These are phyloP conservation scores for Brettanomyces bruxellensis DNA, from an alignment of 805 yeast genomes.

Conservation along the genomic window DNA sequence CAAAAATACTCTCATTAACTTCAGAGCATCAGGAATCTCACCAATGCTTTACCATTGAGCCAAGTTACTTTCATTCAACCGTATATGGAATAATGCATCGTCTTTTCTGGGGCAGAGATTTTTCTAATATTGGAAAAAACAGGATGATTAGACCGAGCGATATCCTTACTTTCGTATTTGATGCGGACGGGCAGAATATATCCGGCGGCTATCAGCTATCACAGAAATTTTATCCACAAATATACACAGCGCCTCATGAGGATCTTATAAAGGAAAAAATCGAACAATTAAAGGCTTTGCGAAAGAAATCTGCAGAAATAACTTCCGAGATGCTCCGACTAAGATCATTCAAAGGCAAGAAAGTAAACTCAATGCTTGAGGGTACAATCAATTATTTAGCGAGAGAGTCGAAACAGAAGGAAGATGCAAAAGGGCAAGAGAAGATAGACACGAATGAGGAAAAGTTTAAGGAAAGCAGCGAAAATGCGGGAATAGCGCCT, in stretches of 20 bases:
- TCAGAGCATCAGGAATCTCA: background rate
- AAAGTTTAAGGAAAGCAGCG: constrained; percentile 6
- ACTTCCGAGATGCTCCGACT: constrained; percentile 13
- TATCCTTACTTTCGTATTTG: constrained; percentile 26
- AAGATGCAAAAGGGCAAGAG: background rate
- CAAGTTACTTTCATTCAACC: constrained; percentile 19
- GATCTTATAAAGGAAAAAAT: constrained; percentile 13
- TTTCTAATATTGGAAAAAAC: constrained; percentile 14
- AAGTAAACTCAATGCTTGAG: constrained; percentile 17
- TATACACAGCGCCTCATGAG: constrained; percentile 25
- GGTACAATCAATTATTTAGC: constrained; percentile 19
- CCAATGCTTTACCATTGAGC: constrained; percentile 27
- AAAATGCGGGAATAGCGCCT: background rate
- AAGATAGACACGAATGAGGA: background rate
- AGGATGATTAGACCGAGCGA: constrained; percentile 22
- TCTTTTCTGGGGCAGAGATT: constrained; percentile 23
- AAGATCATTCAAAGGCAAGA: constrained; percentile 25
- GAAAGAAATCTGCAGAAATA: background rate
- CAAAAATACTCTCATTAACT: background rate
- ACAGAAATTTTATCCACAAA: constrained; percentile 30
- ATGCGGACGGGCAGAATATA: constrained; percentile 20
- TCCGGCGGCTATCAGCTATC: constrained; percentile 21
- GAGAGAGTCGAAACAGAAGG: no score
- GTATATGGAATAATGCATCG: constrained; percentile 27
- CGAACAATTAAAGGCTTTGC: constrained; percentile 8